Evolutionary conservation across 148 eudicot genomes (phyloP).

Genomic region (Rheum nobile): DNA sequence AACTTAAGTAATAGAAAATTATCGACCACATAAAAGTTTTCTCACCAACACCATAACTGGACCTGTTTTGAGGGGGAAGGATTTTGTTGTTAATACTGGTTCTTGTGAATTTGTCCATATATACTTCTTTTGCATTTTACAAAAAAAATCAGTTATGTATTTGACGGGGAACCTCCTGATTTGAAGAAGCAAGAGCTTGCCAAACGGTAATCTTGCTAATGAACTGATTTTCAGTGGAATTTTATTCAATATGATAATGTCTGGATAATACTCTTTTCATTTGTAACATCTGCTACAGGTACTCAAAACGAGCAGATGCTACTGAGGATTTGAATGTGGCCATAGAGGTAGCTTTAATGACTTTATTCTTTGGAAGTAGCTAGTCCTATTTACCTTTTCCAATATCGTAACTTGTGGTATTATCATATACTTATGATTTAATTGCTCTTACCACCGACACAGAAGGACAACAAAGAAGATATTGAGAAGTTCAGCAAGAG

Average conservation of each 20-base stretch:
- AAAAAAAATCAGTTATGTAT: conserved; percentile 52
- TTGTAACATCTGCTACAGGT: conserved; percentile 25
- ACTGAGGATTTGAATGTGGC: conserved; percentile 77
- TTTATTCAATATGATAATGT: neutral
- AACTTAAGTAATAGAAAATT: neutral
- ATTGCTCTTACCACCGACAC: conserved; percentile 15
- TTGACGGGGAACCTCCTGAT: conserved; percentile 94
- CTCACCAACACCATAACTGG: neutral
- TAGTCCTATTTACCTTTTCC: neutral
- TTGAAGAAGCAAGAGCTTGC: conserved; percentile 98
- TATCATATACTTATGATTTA: neutral
- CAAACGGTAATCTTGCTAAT: conserved; percentile 49
- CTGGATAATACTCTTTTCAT: neutral
- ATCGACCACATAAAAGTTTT: neutral
- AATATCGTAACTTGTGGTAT: neutral
- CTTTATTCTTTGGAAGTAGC: neutral
- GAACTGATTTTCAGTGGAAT: neutral
- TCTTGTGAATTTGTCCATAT: neutral
- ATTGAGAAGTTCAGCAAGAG: conserved; percentile 96
- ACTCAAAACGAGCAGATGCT: conserved; percentile 83
- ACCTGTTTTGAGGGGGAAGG: neutral
- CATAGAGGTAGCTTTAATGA: conserved; percentile 38
- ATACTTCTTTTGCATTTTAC: neutral
- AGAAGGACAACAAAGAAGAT: conserved; percentile 84
- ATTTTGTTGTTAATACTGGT: neutral